Conservation (phyloP, 352 stramenopile genomes). For the Phytophthora meadii region DNA sequence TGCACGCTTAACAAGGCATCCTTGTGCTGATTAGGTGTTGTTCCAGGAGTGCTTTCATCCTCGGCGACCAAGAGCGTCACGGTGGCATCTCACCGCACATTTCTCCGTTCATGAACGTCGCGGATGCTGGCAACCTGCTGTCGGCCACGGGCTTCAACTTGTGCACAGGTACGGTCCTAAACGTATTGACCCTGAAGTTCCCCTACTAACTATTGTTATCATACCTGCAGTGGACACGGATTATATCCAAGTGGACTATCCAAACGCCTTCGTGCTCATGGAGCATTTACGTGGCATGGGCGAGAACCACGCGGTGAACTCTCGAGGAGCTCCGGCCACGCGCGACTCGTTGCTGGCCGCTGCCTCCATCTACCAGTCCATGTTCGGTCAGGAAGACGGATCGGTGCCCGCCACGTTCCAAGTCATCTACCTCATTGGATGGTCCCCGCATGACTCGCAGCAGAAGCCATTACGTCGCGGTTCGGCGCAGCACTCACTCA, state of each 20-base stretch:
- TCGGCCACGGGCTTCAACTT: conserved; percentile 93
- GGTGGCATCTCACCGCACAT: conserved; percentile 95
- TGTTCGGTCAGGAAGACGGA: conserved; percentile 89
- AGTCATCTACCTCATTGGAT: conserved; percentile 98
- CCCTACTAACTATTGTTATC: neutral
- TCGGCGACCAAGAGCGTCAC: conserved; percentile 95
- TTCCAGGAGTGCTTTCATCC: conserved; percentile 89
- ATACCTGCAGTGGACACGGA: conserved; percentile 93
- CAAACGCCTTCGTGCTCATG: conserved; percentile 96
- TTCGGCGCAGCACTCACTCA: conserved; percentile 78
- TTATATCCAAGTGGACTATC: conserved; percentile 95
- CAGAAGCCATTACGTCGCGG: conserved; percentile 90
- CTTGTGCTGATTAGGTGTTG: neutral
- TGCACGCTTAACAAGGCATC: conserved; percentile 5
- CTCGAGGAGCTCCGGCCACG: conserved; percentile 64
- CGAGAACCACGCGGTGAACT: conserved; percentile 35
- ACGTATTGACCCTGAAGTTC: neutral
- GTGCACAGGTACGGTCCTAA: conserved; percentile 73
- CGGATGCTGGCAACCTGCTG: conserved; percentile 94
- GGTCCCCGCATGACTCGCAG: conserved; percentile 96
- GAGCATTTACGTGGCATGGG: conserved; percentile 96
- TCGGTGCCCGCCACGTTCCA: conserved; percentile 96
- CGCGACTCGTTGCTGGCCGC: conserved; percentile 68
- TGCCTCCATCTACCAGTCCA: conserved; percentile 54
- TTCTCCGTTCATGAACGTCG: conserved; percentile 96